Base-by-base conservation (phyloP, 768 basidiomycete genomes). In the Krasilnikovozyma curviuscula region DNA sequence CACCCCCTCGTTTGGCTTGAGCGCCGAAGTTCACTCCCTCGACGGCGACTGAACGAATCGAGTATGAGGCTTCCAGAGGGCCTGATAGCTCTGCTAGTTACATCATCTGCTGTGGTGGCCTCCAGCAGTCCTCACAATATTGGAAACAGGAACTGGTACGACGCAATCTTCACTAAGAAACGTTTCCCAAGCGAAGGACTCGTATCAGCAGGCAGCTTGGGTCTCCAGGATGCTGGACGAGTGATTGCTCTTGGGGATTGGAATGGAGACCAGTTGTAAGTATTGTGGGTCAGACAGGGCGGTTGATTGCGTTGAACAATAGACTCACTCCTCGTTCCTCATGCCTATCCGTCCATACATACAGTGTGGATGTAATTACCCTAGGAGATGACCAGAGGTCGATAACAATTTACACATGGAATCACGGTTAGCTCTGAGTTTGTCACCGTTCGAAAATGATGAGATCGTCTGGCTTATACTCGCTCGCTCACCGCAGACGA, bases 191-290 rank as follows among this genome's bases (percentile, higher is more conserved):
- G 77, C 45, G 89, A 88, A 57, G 72, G 79, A 0, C 71, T 95
- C 44, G 68, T 93, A 42, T 70, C 75, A 52, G 79, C 85, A 3
- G 89, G 86, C 7, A 66, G 77, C 1, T 68, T 89, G 63, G 89
- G 88, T 2, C 65, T 95, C 28, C 71, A 72, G 40, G 71, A 69
- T n/a, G 72, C 75, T 45, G 77, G 75, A 24, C 71, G 81, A 44
- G 72, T 93, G 18, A 71, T 84, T 51, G 89, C 88, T 7, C 83
- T 84, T 57, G 93, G 88, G 28, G 91, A 98, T 67, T 91, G 89
- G 64, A 77, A 95, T 62, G 88, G 83, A 5, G 86, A 97, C 64
- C 88, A 95, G 62, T 81, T 83, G 86, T 93, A 62, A 61, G 83
- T 67, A 18, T 50, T 16, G 5, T 18, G 23, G 34, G 37, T 24